Conservation (phyloP, 495 filamentous ascomycete species). For the Aspergillus kassunensis region DNA sequence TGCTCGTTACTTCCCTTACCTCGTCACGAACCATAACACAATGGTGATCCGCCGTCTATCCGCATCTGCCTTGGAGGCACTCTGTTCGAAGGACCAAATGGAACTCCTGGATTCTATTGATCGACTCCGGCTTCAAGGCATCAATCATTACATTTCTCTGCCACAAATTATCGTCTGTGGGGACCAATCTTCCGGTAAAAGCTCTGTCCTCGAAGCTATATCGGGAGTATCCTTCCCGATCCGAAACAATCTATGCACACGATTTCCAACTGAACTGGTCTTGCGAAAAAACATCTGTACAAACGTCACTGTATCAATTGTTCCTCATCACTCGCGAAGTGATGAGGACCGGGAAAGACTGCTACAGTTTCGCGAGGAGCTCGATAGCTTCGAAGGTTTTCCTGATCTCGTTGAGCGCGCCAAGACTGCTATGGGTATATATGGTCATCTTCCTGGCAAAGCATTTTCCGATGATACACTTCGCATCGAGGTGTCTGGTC, state of each 20-base stretch:
- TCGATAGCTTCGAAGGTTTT: slow-evolving; percentile 33
- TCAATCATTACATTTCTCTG: slow-evolving; percentile 49
- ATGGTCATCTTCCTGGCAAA: slow-evolving; percentile 18
- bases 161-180: slow-evolving; percentile 65
- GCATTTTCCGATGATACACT: slow-evolving; percentile 48
- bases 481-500: slow-evolving; percentile 50
- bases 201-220: slow-evolving; percentile 64
- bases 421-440: slow-evolving; percentile 50
- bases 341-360: slow-evolving; percentile 23
- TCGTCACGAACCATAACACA: no score
- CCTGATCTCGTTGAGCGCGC: slow-evolving; percentile 45
- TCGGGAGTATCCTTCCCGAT: slow-evolving; percentile 58
- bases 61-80: neutral
- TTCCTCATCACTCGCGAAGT: slow-evolving; percentile 26
- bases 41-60: no score
- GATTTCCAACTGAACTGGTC: slow-evolving; percentile 56
- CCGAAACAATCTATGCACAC: slow-evolving; percentile 49
- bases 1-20: no score
- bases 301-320: slow-evolving; percentile 35
- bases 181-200: slow-evolving; percentile 28
- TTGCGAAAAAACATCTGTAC: slow-evolving; percentile 38
- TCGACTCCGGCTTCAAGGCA: slow-evolving; percentile 49
- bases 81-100: slow-evolving; percentile 4
- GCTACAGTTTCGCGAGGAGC: slow-evolving; percentile 28
- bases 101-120: slow-evolving; percentile 56